These are phyloP conservation scores for Phytophthora tubulina DNA, from an alignment of 352 stramenopile species.

Conservation along the genomic window DNA sequence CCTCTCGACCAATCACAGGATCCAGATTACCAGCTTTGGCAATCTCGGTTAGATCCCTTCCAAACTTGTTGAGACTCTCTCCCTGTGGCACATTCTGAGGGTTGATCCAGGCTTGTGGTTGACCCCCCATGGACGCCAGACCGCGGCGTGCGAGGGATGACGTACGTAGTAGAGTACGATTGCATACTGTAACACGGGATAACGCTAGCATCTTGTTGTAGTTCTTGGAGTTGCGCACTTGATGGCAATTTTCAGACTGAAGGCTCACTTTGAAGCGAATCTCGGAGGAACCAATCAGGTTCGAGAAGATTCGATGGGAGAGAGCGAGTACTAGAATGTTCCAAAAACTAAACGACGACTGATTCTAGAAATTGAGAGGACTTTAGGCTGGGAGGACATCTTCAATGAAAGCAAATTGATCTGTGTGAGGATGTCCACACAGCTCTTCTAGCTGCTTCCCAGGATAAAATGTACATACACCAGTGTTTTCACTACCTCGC, in stretches of 20 bases:
- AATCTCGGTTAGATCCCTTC: slow-evolving; percentile 76
- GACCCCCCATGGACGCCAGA: slow-evolving; percentile 37
- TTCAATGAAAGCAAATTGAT: too few relatives aligned
- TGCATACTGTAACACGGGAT: slow-evolving; percentile 12
- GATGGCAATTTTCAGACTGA: slow-evolving; percentile 21
- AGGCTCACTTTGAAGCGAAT: background rate
- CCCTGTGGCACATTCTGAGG: slow-evolving; percentile 82
- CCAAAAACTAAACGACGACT: too few relatives aligned
- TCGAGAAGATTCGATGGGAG: slow-evolving; percentile 14
- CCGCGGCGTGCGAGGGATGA: background rate
- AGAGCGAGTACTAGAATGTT: background rate
- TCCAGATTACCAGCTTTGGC: slow-evolving; percentile 88
- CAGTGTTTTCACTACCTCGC: too few relatives aligned
- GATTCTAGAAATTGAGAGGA: too few relatives aligned
- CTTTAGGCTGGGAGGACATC: too few relatives aligned
- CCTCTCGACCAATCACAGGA: slow-evolving; percentile 94
- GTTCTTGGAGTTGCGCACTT: slow-evolving; percentile 3
- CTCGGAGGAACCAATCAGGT: background rate
- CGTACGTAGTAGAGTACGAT: slow-evolving; percentile 15
- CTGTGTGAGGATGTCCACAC: too few relatives aligned
- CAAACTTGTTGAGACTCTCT: slow-evolving; percentile 84
- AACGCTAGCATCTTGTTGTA: slow-evolving; percentile 26
- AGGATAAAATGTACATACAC: too few relatives aligned
- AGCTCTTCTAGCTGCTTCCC: too few relatives aligned
- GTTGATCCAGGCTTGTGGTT: slow-evolving; percentile 69